Percentiles rank a stretch among this genome's conserved stretches.
Conservation (phyloP, 1,284 basidiomycete genomes). For the Paramarasmius palmivorus region DNA sequence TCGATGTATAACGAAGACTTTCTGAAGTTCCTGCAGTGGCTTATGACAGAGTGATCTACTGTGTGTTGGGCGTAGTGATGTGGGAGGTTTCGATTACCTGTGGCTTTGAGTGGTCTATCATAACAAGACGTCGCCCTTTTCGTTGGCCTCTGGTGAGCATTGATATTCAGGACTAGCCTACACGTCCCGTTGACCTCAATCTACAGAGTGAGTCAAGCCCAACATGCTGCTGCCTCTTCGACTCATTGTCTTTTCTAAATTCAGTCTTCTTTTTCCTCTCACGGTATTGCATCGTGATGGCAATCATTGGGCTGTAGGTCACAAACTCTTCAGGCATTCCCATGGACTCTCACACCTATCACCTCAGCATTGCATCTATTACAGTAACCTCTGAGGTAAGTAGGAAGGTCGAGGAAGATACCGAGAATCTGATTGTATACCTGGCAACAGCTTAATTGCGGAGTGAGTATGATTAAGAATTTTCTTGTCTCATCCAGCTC, state of each 20-base stretch:
- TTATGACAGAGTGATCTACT: conserved; percentile 58
- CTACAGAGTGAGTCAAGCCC: conserved; percentile 8
- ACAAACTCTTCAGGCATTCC: not conserved
- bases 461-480: conserved; percentile 36
- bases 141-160: conserved; percentile 67
- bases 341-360: not conserved
- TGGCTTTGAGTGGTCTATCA: conserved; percentile 65
- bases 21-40: conserved; percentile 37
- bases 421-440: not conserved
- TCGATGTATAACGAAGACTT: conserved; percentile 6
- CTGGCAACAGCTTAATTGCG: conserved; percentile 56
- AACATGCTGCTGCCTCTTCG: conserved; percentile 21
- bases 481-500: conserved; percentile 7
- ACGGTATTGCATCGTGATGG: conserved; percentile 66
- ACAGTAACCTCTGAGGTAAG: conserved; percentile 48
- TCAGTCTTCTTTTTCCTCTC: conserved; percentile 70
- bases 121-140: conserved; percentile 54
- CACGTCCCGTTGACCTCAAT: conserved; percentile 1
- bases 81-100: conserved; percentile 69
- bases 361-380: conserved; percentile 55
- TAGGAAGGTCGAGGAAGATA: conserved; percentile 3
- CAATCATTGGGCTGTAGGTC: conserved; percentile 60
- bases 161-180: conserved; percentile 6
- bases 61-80: conserved; percentile 60
- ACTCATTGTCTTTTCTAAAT: conserved; percentile 1